Conservation (phyloP, 441 rosid species). For the Syzygium syzygioides region DNA sequence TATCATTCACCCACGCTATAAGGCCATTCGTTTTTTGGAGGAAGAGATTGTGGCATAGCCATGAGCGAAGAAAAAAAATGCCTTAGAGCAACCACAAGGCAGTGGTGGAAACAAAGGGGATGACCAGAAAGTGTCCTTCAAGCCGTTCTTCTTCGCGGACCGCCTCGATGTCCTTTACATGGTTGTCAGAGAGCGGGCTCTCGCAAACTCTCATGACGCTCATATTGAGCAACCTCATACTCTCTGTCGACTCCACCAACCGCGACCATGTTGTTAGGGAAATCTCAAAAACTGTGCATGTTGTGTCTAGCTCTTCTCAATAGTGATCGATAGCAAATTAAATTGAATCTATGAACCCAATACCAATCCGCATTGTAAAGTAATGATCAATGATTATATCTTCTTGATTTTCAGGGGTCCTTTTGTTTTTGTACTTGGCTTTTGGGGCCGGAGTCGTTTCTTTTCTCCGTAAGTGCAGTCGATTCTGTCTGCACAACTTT, state of each 20-base stretch:
- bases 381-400: neutral
- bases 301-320: neutral
- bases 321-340: neutral
- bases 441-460: neutral
- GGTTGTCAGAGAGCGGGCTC: conserved; percentile 35
- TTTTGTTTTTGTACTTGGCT: neutral
- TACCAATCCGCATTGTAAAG: neutral
- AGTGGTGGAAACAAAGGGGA: too few species aligned
- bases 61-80: too few species aligned
- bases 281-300: conserved; percentile 4
- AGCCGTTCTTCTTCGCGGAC: conserved; percentile 56
- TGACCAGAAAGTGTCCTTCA: conserved; percentile 40
- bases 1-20: too few species aligned
- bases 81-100: too few species aligned
- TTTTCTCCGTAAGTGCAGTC: neutral
- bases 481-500: neutral
- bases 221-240: conserved; percentile 45
- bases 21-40: too few species aligned
- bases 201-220: conserved; percentile 53
- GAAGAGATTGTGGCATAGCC: too few species aligned
- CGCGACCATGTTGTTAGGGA: conserved; percentile 20
- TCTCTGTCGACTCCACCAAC: conserved; percentile 34
- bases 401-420: neutral
- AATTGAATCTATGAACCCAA: neutral
- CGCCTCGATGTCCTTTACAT: conserved; percentile 31